Evolutionary conservation across 2,329 filamentous ascomycete genomes (phyloP).

Genomic region (Albifimbria verrucaria): DNA sequence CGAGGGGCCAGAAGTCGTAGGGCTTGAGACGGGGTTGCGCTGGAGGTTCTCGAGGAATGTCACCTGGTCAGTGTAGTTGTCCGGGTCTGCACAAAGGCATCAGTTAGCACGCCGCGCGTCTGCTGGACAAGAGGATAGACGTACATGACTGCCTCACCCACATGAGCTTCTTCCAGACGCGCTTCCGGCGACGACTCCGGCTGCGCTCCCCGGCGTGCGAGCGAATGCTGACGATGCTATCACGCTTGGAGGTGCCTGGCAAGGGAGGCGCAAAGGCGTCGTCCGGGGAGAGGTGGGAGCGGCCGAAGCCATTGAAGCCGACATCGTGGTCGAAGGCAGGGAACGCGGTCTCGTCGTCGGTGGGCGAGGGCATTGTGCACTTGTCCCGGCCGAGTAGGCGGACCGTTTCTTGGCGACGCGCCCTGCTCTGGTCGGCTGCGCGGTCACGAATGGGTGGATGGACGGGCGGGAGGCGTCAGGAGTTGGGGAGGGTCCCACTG

Average conservation of each 20-base stretch:
- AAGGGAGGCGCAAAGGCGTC: slow-evolving; percentile 75
- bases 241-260: slow-evolving; percentile 41
- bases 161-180: slow-evolving; percentile 89
- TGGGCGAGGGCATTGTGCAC: slow-evolving; percentile 31
- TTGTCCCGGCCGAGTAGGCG: slow-evolving; percentile 13
- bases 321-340: slow-evolving; percentile 26
- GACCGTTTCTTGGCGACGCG: not conserved
- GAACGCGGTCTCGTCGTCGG: slow-evolving; percentile 35
- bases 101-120: too few species aligned
- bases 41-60: slow-evolving; percentile 96
- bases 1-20: slow-evolving; percentile 97
- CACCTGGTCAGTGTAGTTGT: slow-evolving; percentile 96
- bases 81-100: slow-evolving; percentile 62
- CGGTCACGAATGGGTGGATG: not conserved
- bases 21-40: slow-evolving; percentile 90
- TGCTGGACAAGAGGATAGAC: slow-evolving; percentile 24
- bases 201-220: slow-evolving; percentile 52
- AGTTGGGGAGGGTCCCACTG: too few species aligned
- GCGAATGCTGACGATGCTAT: slow-evolving; percentile 27
- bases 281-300: slow-evolving; percentile 73
- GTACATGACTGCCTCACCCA: slow-evolving; percentile 96
- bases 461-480: not conserved
- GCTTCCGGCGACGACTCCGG: slow-evolving; percentile 65
- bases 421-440: not conserved
- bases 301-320: slow-evolving; percentile 41